phyloP scores from a whole-genome alignment of 163 green algal genomes.

The Chlorella variabilis region DNA sequence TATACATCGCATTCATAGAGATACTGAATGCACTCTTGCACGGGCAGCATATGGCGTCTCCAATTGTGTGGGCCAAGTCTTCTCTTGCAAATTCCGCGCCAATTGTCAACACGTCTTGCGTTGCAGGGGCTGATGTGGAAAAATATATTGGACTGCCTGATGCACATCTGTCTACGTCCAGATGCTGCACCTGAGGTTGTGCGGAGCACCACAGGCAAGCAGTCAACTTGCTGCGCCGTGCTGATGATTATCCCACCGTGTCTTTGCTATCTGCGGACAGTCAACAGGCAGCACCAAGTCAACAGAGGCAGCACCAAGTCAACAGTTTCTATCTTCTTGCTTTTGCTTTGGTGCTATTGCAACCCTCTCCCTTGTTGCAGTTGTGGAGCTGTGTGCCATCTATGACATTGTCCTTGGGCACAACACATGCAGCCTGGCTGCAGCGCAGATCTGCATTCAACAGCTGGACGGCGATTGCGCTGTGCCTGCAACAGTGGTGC shows the following conservation, averaged over 20 bases:
- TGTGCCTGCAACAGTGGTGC: constrained; percentile 1
- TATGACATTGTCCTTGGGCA: not conserved
- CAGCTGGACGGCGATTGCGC: not conserved
- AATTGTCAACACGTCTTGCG: no score
- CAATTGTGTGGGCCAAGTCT: no score
- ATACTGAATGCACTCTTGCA: no score
- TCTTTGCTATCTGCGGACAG: no score
- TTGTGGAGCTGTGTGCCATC: constrained; percentile 13
- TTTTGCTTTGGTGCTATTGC: not conserved
- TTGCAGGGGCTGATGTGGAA: constrained; percentile 16
- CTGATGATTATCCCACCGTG: no score
- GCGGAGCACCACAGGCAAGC: not conserved
- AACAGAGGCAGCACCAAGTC: no score
- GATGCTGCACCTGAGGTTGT: constrained; percentile 9
- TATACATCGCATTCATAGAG: no score
- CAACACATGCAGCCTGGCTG: not conserved
- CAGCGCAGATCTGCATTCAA: not conserved
- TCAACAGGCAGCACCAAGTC: not conserved
- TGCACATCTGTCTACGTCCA: constrained; percentile 26
- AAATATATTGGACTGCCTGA: constrained; percentile 33
- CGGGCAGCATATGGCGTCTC: no score
- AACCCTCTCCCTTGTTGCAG: no score
- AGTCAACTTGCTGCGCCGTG: no score
- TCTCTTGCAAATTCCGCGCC: no score
- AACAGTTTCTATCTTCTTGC: no score